These are phyloP conservation scores for Sphagnurus paluster DNA, from an alignment of 1,284 basidiomycete species.

Conservation along the genomic window DNA sequence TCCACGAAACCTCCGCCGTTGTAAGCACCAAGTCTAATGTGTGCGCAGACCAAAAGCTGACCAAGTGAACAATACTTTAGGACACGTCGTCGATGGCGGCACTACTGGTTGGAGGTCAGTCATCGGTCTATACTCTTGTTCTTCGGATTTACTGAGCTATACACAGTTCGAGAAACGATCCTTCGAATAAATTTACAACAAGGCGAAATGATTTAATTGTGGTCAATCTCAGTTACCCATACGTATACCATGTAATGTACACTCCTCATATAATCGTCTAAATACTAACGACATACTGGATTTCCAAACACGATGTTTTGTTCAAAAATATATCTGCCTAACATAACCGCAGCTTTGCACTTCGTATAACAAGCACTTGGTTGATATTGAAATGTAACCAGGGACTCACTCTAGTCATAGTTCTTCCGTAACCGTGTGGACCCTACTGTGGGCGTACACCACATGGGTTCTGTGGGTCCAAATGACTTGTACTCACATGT, in stretches of 20 bases:
- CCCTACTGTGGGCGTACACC: too few species aligned
- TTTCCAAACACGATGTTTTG: too few species aligned
- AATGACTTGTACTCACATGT: too few species aligned
- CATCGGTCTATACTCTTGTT: not conserved
- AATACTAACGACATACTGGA: not conserved
- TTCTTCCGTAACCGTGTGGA: too few species aligned
- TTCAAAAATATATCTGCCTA: too few species aligned
- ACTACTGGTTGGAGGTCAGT: constrained; percentile 34
- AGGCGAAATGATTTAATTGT: constrained; percentile 18
- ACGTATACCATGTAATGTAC: constrained; percentile 1
- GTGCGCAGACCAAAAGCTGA: not conserved
- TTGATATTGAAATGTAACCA: too few species aligned
- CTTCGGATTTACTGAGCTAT: not conserved
- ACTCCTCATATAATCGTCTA: constrained; percentile 3
- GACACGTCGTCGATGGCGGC: constrained; percentile 38
- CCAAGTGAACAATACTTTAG: constrained; percentile 20
- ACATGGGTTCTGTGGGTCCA: too few species aligned
- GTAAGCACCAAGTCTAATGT: constrained; percentile 27
- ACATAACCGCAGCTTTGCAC: too few species aligned
- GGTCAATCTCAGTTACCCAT: not conserved
- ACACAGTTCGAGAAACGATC: constrained; percentile 21
- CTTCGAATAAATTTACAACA: constrained; percentile 18
- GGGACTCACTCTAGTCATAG: too few species aligned
- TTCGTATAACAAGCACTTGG: too few species aligned
- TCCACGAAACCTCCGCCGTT: constrained; percentile 50